Percentiles rank a stretch among this genome's conserved stretches.
These are phyloP conservation scores for Fraxinus platypoda DNA, from an alignment of 305 asterid species.

Conservation along the genomic window DNA sequence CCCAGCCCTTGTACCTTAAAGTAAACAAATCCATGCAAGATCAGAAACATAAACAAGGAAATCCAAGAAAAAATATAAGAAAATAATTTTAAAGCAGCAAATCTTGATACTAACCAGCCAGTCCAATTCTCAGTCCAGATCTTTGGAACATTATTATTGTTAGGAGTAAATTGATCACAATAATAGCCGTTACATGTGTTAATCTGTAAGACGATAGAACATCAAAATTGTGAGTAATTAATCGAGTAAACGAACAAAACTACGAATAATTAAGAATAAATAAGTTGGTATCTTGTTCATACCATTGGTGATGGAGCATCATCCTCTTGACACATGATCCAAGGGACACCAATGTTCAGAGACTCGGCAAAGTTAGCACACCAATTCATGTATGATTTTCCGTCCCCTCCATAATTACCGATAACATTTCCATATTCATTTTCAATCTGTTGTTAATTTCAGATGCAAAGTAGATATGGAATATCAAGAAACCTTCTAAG, in stretches of 20 bases:
- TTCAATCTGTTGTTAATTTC: constrained; percentile 33
- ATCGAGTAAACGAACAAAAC: not conserved
- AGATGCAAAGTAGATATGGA: not conserved
- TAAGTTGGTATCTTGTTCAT: not conserved
- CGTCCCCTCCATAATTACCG: constrained; percentile 19
- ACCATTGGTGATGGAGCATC: constrained; percentile 42
- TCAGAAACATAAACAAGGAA: not conserved
- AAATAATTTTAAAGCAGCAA: not conserved
- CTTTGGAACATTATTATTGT: constrained; percentile 26
- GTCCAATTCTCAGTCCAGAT: constrained; percentile 42
- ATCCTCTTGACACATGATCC: constrained; percentile 49
- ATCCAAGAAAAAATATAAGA: not conserved
- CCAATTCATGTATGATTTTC: constrained; percentile 25
- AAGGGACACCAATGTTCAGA: constrained; percentile 41
- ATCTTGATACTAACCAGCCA: constrained; percentile 31
- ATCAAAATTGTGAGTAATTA: not conserved
- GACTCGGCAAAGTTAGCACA: constrained; percentile 36
- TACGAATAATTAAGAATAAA: not conserved
- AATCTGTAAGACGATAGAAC: constrained; percentile 21
- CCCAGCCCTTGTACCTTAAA: constrained; percentile 47
- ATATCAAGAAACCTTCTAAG: not conserved
- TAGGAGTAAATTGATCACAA: constrained; percentile 30
- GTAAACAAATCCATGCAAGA: not conserved
- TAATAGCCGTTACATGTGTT: constrained; percentile 38
- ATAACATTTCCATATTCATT: constrained; percentile 46